phyloP scores from a whole-genome alignment of 306 rosid genomes.

The Senna tora region DNA sequence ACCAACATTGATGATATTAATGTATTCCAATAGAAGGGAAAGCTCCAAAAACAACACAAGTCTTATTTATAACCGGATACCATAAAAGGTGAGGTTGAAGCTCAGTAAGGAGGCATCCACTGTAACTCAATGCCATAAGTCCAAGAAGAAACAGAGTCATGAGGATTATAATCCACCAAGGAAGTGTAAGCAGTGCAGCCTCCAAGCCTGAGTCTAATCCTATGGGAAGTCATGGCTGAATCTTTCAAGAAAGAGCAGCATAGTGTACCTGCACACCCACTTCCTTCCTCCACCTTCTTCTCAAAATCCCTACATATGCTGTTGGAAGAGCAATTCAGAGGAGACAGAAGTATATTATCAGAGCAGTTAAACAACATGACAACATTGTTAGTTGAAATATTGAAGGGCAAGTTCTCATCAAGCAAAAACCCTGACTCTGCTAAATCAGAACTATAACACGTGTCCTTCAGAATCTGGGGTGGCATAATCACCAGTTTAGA shows the following conservation, averaged over 20 bases:
- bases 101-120: conserved; percentile 60
- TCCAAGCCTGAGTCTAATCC: conserved; percentile 62
- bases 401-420: conserved; percentile 70
- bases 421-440: conserved; percentile 53
- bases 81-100: background rate
- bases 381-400: conserved; percentile 68
- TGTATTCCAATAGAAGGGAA: background rate
- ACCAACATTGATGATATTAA: background rate
- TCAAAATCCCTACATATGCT: conserved; percentile 78
- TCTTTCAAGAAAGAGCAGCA: conserved; percentile 84
- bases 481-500: conserved; percentile 63
- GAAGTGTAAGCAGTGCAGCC: conserved; percentile 86
- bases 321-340: conserved; percentile 68
- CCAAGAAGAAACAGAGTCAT: conserved; percentile 64
- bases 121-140: conserved; percentile 85
- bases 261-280: conserved; percentile 60
- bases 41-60: conserved; percentile 18
- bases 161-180: conserved; percentile 55
- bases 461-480: conserved; percentile 44
- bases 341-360: conserved; percentile 56
- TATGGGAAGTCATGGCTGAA: conserved; percentile 78
- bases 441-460: conserved; percentile 73
- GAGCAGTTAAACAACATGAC: conserved; percentile 79
- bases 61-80: background rate
- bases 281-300: conserved; percentile 51